Conservation (phyloP, 192 early-diverging fungal species). For the Backusella liffmaniae region DNA sequence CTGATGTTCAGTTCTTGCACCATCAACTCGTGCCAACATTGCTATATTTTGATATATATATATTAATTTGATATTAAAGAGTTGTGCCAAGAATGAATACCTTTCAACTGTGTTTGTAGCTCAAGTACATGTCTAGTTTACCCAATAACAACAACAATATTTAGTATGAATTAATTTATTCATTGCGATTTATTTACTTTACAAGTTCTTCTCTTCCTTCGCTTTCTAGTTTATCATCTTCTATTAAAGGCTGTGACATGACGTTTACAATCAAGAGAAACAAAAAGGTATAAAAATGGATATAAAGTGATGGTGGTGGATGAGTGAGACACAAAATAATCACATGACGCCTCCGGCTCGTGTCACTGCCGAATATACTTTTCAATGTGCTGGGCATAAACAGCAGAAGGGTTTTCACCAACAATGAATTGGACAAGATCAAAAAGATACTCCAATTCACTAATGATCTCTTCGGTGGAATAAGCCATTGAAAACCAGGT, state of each 20-base stretch:
- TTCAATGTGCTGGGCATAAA: conserved; percentile 15
- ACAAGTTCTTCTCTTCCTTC: conserved; percentile 1
- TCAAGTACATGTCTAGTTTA: conserved; percentile 30
- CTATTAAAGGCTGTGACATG: conserved; percentile 2
- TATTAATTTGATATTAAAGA: not conserved
- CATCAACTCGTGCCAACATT: conserved; percentile 35
- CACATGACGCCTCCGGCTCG: too few species aligned
- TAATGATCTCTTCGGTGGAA: conserved; percentile 40
- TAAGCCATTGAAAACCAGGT: conserved; percentile 40
- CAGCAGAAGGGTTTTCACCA: conserved; percentile 28
- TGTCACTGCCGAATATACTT: not conserved
- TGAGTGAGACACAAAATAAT: not conserved
- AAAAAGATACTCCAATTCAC: conserved; percentile 36
- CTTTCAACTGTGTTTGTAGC: conserved; percentile 31
- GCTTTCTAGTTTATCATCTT: not conserved
- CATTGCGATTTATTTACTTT: not conserved
- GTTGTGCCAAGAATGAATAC: conserved; percentile 3
- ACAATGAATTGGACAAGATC: conserved; percentile 33
- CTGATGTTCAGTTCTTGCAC: conserved; percentile 34
- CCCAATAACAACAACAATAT: not conserved
- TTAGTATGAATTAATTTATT: not conserved
- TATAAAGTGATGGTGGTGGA: too few species aligned
- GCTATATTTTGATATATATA: conserved; percentile 10
- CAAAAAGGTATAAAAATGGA: not conserved
- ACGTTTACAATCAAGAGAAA: not conserved